A percentile compares a stretch with the other conserved stretches of the same genome.
phyloP scores from a whole-genome alignment of 2,329 filamentous ascomycete species.

The Penicillium sumatraense region DNA sequence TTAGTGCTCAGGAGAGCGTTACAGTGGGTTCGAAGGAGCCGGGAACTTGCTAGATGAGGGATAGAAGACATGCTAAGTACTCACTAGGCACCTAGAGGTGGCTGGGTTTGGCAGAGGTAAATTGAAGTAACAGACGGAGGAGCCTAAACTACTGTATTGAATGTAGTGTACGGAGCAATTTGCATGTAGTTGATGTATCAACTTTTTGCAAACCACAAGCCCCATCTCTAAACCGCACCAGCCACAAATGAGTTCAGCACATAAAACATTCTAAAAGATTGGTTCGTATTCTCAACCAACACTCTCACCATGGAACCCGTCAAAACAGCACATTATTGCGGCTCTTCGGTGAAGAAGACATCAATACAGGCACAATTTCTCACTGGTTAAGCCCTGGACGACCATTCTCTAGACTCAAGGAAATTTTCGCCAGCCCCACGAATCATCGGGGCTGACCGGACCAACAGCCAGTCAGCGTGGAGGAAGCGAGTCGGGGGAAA shows the following conservation, averaged over 20 bases:
- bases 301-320: neutral
- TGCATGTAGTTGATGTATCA: neutral
- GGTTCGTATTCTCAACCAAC: neutral
- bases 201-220: too few relatives aligned
- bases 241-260: too few relatives aligned
- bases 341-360: slow-evolving; percentile 3
- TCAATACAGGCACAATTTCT: neutral
- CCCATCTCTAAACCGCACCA: neutral
- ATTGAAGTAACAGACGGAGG: neutral
- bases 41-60: slow-evolving; percentile 9
- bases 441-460: slow-evolving; percentile 18
- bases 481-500: neutral
- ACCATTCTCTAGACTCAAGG: neutral
- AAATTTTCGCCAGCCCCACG: slow-evolving; percentile 19
- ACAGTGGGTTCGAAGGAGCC: slow-evolving; percentile 1
- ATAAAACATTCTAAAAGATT: neutral
- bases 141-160: neutral
- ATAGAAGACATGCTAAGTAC: too few relatives aligned
- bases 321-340: neutral
- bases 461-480: slow-evolving; percentile 13
- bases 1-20: neutral
- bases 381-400: slow-evolving; percentile 5
- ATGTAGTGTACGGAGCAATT: neutral
- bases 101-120: slow-evolving; percentile 8
- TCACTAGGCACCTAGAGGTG: slow-evolving; percentile 14